Conservation (phyloP, 2,329 filamentous ascomycete species). For the Fusarium sp. region DNA sequence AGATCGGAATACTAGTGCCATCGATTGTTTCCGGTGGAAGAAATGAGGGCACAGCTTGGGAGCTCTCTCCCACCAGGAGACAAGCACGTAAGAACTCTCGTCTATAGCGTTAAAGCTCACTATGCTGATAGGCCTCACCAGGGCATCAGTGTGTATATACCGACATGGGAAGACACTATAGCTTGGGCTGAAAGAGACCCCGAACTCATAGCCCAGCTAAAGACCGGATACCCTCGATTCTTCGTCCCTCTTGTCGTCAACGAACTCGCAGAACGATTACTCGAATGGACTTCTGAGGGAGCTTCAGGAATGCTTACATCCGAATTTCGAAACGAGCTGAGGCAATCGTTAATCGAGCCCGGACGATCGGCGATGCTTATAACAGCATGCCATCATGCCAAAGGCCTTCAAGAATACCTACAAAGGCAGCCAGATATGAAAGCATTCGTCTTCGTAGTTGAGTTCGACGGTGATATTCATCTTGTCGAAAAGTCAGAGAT, state of each 20-base stretch:
- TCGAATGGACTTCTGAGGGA: slow-evolving; percentile 24
- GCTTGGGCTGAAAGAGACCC: slow-evolving; percentile 43
- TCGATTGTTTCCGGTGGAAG: not conserved
- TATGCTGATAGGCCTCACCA: not conserved
- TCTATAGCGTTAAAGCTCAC: not conserved
- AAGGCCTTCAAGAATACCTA: slow-evolving; percentile 36
- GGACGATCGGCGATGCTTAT: slow-evolving; percentile 26
- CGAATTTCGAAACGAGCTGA: not conserved
- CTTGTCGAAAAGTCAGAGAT: not conserved
- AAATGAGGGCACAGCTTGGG: slow-evolving; percentile 30
- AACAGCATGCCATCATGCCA: slow-evolving; percentile 23
- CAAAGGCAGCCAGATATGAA: not conserved
- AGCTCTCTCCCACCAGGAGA: slow-evolving; percentile 44
- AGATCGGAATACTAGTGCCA: not conserved
- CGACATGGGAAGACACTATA: slow-evolving; percentile 44
- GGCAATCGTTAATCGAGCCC: not conserved
- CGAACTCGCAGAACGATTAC: slow-evolving; percentile 31
- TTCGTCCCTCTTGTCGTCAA: slow-evolving; percentile 42
- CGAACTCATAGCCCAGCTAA: slow-evolving; percentile 33
- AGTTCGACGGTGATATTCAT: slow-evolving; percentile 3
- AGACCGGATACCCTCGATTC: slow-evolving; percentile 48
- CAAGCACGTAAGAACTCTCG: slow-evolving; percentile 38
- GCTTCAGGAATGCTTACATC: not conserved
- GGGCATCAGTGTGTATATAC: slow-evolving; percentile 50
- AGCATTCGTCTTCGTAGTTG: slow-evolving; percentile 10